These are phyloP conservation scores for Circinella umbellata DNA, from an alignment of 371 early-diverging fungal genomes.

Conservation along the genomic window DNA sequence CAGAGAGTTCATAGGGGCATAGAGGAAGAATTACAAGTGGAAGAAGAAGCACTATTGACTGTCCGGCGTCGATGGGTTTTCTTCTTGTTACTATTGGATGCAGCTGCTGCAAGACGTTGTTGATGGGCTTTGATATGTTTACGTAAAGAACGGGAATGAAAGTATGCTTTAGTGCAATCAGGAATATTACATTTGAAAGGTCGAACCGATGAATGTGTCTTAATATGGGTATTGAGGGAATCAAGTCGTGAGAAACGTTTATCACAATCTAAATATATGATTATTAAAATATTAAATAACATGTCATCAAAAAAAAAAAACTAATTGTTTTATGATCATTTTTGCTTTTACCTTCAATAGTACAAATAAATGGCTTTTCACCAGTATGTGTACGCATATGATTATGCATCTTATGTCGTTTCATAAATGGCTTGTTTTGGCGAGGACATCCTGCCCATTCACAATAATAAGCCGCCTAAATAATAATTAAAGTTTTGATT, in stretches of 20 bases:
- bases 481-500: not conserved
- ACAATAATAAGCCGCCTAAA: conserved; percentile 70
- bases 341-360: conserved; percentile 20
- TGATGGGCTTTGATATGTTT: conserved; percentile 70
- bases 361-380: conserved; percentile 60
- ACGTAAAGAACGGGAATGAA: conserved; percentile 78
- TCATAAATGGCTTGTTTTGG: conserved; percentile 71
- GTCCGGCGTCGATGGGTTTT: conserved; percentile 5
- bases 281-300: conserved; percentile 1
- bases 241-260: conserved; percentile 86
- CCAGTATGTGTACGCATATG: conserved; percentile 86
- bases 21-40: not conserved
- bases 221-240: conserved; percentile 77
- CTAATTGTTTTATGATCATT: no score
- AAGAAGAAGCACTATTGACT: not conserved
- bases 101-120: not conserved
- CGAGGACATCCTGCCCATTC: conserved; percentile 79
- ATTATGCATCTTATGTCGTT: conserved; percentile 85
- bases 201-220: conserved; percentile 81
- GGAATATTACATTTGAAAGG: conserved; percentile 69
- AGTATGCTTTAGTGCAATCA: conserved; percentile 77
- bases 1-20: not conserved
- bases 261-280: conserved; percentile 56
- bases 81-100: conserved; percentile 1
- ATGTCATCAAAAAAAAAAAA: no score